Percentiles rank a stretch among this genome's conserved stretches.
Evolutionary conservation across 2,329 filamentous ascomycete species (phyloP).

Genomic region (Cordyceps fumosorosea): DNA sequence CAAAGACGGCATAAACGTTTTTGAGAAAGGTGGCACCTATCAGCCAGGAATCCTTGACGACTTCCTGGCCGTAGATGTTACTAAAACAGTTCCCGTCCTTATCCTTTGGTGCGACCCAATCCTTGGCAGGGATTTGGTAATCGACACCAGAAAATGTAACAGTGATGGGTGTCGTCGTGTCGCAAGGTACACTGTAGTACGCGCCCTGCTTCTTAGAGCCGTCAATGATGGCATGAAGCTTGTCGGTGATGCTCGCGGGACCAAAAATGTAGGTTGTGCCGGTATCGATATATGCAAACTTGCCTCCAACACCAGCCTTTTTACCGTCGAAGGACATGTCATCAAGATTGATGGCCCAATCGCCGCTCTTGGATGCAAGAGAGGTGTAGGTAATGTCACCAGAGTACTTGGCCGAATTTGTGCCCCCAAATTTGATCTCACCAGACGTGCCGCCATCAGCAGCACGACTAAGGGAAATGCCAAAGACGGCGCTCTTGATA

Average conservation of each 20-base stretch:
- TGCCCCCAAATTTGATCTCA: slow-evolving; percentile 68
- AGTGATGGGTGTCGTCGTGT: slow-evolving; percentile 52
- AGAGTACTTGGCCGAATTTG: slow-evolving; percentile 59
- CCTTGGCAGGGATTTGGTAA: slow-evolving; percentile 61
- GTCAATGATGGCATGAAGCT: slow-evolving; percentile 61
- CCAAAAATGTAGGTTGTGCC: slow-evolving; percentile 77
- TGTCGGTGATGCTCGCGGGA: slow-evolving; percentile 57
- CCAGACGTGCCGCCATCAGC: slow-evolving; percentile 62
- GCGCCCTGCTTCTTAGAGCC: slow-evolving; percentile 50
- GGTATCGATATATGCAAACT: slow-evolving; percentile 70
- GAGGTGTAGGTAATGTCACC: slow-evolving; percentile 63
- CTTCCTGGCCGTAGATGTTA: slow-evolving; percentile 67
- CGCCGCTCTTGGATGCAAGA: slow-evolving; percentile 43
- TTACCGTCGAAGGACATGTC: slow-evolving; percentile 58
- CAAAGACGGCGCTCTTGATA: slow-evolving; percentile 60
- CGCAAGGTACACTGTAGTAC: slow-evolving; percentile 68
- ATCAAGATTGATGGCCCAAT: slow-evolving; percentile 69
- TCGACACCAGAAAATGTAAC: slow-evolving; percentile 62
- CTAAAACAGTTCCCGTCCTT: slow-evolving; percentile 52
- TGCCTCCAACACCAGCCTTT: slow-evolving; percentile 45
- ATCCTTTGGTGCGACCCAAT: slow-evolving; percentile 56
- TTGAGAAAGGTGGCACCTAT: slow-evolving; percentile 81
- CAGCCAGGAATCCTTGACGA: slow-evolving; percentile 66
- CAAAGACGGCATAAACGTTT: slow-evolving; percentile 83
- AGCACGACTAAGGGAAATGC: slow-evolving; percentile 62